Evolutionary conservation across 441 rosid species (phyloP).

Genomic region (Pelargonium australe): DNA sequence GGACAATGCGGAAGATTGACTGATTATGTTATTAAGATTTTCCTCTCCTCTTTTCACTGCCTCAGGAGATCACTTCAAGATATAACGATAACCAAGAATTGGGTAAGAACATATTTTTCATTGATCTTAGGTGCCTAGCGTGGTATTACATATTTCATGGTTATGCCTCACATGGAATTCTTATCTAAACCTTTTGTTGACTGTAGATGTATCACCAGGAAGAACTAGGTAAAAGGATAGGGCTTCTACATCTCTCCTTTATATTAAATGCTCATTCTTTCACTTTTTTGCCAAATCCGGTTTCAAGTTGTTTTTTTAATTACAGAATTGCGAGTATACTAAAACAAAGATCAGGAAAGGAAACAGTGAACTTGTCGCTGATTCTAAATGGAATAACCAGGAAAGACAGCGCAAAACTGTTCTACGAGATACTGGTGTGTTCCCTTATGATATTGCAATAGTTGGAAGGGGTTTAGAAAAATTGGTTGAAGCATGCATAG

Average conservation of each 20-base stretch:
- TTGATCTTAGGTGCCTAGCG: slow-evolving; percentile 10
- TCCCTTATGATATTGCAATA: neutral
- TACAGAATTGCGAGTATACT: slow-evolving; percentile 44
- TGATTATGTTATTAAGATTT: neutral
- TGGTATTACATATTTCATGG: neutral
- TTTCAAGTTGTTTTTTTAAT: slow-evolving; percentile 22
- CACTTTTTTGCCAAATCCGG: slow-evolving; percentile 6
- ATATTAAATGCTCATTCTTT: slow-evolving; percentile 2
- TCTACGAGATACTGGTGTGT: slow-evolving; percentile 79
- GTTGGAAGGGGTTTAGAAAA: too few relatives aligned
- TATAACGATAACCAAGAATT: slow-evolving; percentile 36
- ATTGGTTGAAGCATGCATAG: too few relatives aligned
- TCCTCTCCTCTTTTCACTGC: slow-evolving; percentile 8
- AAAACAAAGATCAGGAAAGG: slow-evolving; percentile 37
- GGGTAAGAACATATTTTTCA: slow-evolving; percentile 28
- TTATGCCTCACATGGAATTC: neutral
- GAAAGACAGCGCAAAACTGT: slow-evolving; percentile 60
- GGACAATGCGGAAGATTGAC: neutral
- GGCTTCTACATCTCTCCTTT: slow-evolving; percentile 10
- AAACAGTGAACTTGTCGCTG: slow-evolving; percentile 40
- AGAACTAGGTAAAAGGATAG: slow-evolving; percentile 51
- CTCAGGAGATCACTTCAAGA: slow-evolving; percentile 35
- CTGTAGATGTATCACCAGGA: slow-evolving; percentile 55
- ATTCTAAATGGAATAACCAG: slow-evolving; percentile 48
- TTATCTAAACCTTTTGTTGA: slow-evolving; percentile 19